These are phyloP conservation scores for Chlorella sorokiniana DNA, from an alignment of 139 green algal species.

Conservation along the genomic window DNA sequence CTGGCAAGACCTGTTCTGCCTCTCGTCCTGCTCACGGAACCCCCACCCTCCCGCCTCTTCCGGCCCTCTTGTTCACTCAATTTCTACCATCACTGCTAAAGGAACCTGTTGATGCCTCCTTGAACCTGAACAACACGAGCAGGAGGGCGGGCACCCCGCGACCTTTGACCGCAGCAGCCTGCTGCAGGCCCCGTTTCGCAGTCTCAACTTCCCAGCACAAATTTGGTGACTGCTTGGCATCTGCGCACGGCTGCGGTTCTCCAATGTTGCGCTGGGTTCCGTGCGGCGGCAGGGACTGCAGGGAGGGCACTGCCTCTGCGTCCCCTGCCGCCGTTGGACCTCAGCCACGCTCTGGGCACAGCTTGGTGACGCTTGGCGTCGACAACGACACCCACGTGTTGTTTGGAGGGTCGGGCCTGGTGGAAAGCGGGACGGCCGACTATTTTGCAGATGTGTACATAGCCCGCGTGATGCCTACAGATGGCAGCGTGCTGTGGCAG, in stretches of 20 bases:
- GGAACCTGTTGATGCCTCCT: too few relatives aligned
- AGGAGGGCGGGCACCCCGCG: too few relatives aligned
- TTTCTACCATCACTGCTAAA: too few relatives aligned
- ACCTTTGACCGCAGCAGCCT: too few relatives aligned
- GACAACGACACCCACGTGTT: slow-evolving; percentile 64
- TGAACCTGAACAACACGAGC: too few relatives aligned
- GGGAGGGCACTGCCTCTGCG: neutral
- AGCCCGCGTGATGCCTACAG: slow-evolving; percentile 60
- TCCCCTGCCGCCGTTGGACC: slow-evolving; percentile 48
- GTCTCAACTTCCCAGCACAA: neutral
- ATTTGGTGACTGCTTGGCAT: neutral
- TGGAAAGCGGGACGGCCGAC: neutral
- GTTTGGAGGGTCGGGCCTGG: slow-evolving; percentile 73
- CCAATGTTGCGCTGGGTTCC: neutral
- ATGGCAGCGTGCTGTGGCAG: slow-evolving; percentile 53
- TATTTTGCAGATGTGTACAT: slow-evolving; percentile 78
- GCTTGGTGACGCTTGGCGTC: slow-evolving; percentile 64
- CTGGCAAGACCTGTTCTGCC: too few relatives aligned
- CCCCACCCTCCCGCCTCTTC: too few relatives aligned
- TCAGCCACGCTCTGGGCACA: slow-evolving; percentile 73
- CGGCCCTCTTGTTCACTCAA: too few relatives aligned
- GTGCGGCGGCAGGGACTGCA: neutral
- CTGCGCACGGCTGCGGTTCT: too few relatives aligned
- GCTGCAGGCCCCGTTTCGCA: too few relatives aligned
- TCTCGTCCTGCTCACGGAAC: too few relatives aligned